A percentile compares a stretch with the other conserved stretches of the same genome.
Evolutionary conservation across 2,329 filamentous ascomycete species (phyloP).

Genomic region (Macroventuria anomochaeta): DNA sequence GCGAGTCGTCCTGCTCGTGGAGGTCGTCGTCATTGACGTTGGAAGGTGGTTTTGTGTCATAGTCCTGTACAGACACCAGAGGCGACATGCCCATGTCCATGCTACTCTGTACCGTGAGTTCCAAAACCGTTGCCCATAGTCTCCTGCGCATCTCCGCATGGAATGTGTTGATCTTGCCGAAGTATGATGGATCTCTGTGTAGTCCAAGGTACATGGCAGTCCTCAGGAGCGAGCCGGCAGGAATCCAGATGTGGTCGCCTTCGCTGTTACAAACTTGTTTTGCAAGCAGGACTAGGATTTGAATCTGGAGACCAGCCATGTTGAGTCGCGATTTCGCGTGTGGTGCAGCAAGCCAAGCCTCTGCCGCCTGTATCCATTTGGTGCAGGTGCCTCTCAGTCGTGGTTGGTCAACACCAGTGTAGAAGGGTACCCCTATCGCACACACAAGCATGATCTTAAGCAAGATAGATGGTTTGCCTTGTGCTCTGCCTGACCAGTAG

Average conservation of each 20-base stretch:
- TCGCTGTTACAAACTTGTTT: constrained; percentile 46
- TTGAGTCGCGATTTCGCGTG: constrained; percentile 60
- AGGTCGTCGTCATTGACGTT: constrained; percentile 53
- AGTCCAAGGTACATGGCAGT: constrained; percentile 52
- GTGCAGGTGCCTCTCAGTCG: constrained; percentile 45
- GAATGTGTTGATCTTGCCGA: constrained; percentile 46
- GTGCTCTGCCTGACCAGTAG: constrained; percentile 55
- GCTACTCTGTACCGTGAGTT: constrained; percentile 47
- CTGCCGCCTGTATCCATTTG: constrained; percentile 64
- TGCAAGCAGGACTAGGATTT: constrained; percentile 48
- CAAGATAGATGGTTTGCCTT: constrained; percentile 55
- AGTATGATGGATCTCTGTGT: constrained; percentile 48
- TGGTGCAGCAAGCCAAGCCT: constrained; percentile 61
- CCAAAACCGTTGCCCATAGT: constrained; percentile 42
- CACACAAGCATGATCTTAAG: constrained; percentile 56
- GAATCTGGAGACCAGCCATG: constrained; percentile 59
- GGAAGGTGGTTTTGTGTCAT: constrained; percentile 46
- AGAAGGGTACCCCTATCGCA: constrained; percentile 53
- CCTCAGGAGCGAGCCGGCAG: constrained; percentile 47
- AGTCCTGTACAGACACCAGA: constrained; percentile 46
- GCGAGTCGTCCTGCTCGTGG: constrained; percentile 30
- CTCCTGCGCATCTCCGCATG: constrained; percentile 49
- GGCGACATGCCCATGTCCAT: constrained; percentile 49
- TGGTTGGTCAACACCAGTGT: constrained; percentile 56
- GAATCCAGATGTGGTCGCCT: constrained; percentile 48